phyloP scores from a whole-genome alignment of 108 stramenopile species.

The Tribonema minus region DNA sequence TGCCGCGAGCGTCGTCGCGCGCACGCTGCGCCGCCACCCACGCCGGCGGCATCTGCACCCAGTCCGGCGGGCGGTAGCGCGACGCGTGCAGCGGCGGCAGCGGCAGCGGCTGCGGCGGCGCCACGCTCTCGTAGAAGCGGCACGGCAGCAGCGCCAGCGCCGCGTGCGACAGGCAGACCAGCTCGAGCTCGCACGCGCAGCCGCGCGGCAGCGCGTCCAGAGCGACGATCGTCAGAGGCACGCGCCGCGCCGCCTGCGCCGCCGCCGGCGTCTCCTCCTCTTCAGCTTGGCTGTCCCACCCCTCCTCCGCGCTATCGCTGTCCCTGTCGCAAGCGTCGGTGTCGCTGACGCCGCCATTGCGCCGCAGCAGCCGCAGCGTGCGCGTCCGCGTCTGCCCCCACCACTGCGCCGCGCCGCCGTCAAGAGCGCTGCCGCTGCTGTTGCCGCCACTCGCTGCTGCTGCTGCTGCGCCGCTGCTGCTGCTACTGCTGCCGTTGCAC shows the following conservation, averaged over 20 bases:
- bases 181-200: background rate
- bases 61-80: no score
- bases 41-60: background rate
- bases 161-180: slow-evolving; percentile 9
- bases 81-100: no score
- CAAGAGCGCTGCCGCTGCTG: background rate
- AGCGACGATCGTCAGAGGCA: background rate
- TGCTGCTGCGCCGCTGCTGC: no score
- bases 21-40: background rate
- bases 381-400: slow-evolving; percentile 1
- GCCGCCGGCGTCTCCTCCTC: slow-evolving; percentile 10
- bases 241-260: background rate
- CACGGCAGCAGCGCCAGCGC: slow-evolving; percentile 14
- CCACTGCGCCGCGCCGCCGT: background rate
- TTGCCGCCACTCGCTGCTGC: no score
- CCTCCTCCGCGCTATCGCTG: slow-evolving; percentile 25
- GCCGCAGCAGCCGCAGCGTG: background rate
- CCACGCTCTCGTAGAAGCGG: background rate
- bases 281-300: slow-evolving; percentile 14
- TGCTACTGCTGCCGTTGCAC: background rate
- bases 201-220: background rate
- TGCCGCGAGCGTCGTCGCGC: background rate
- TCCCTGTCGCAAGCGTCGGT: background rate
- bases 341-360: background rate
- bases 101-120: background rate